Percentiles rank a stretch among this genome's conserved stretches.
These are phyloP conservation scores for Sporopachydermia quercuum DNA, from an alignment of 805 yeast genomes.

Conservation along the genomic window DNA sequence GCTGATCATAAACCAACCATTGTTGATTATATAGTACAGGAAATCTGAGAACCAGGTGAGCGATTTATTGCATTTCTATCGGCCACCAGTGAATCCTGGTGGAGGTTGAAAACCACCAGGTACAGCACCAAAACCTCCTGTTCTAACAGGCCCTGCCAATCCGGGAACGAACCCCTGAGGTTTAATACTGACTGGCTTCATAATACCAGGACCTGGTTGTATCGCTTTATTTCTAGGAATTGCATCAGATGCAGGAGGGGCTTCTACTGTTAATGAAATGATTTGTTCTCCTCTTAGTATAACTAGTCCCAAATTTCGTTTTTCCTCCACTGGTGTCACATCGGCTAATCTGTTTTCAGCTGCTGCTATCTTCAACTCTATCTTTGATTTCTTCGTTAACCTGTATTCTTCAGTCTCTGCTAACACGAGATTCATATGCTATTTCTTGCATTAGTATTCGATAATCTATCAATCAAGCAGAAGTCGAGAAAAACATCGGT, in stretches of 20 bases:
- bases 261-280: conserved; percentile 54
- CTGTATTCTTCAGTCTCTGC: conserved; percentile 77
- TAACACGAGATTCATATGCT: conserved; percentile 70
- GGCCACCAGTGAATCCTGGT: conserved; percentile 22
- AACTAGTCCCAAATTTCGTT: conserved; percentile 64
- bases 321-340: conserved; percentile 40
- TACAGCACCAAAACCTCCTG: conserved; percentile 18
- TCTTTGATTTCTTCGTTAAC: conserved; percentile 42
- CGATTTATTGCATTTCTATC: background rate
- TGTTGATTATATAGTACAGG: no score
- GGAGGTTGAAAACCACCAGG: conserved; percentile 33
- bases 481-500: no score
- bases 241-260: conserved; percentile 35
- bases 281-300: conserved; percentile 83
- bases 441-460: no score
- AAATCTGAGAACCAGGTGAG: no score
- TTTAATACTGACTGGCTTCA: conserved; percentile 19
- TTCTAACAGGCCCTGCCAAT: conserved; percentile 14
- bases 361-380: conserved; percentile 19
- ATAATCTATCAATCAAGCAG: no score
- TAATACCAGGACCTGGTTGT: conserved; percentile 20
- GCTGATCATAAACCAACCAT: no score
- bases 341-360: conserved; percentile 21
- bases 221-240: conserved; percentile 19
- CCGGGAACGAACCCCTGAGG: conserved; percentile 19